Evolutionary conservation across 2,329 filamentous ascomycete genomes (phyloP).

Genomic region (Colletotrichum scovillei): DNA sequence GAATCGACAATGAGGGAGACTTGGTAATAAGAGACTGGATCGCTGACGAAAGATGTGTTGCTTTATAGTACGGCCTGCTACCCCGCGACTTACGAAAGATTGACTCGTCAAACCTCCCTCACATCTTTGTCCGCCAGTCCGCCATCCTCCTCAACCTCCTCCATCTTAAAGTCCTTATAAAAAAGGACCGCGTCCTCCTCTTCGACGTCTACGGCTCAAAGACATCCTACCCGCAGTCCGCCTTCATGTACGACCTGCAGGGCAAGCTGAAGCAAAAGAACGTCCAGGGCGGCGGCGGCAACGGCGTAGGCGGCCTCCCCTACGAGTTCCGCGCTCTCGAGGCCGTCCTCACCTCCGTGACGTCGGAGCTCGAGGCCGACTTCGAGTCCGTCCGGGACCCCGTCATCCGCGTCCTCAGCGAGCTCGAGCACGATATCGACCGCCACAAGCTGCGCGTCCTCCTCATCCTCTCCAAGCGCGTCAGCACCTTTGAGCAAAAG

Average conservation of each 20-base stretch:
- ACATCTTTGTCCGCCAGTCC: conserved; percentile 92
- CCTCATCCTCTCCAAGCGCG: conserved; percentile 92
- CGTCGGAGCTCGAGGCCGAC: conserved; percentile 89
- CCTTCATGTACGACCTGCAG: conserved; percentile 98
- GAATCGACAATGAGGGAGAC: background rate
- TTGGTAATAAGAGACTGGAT: background rate
- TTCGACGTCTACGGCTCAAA: conserved; percentile 97
- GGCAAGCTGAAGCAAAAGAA: conserved; percentile 89
- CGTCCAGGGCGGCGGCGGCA: conserved; percentile 52
- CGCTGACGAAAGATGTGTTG: background rate
- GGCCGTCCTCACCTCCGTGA: conserved; percentile 93
- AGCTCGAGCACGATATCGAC: conserved; percentile 96
- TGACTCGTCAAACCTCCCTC: conserved; percentile 93
- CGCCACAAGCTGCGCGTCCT: conserved; percentile 91
- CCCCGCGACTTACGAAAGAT: conserved; percentile 97
- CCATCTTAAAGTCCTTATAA: conserved; percentile 96
- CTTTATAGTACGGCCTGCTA: conserved; percentile 82
- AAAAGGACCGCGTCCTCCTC: conserved; percentile 91
- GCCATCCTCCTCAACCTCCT: conserved; percentile 95
- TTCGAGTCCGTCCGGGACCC: conserved; percentile 95
- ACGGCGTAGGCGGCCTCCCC: conserved; percentile 72
- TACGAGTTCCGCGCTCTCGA: conserved; percentile 98
- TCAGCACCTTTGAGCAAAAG: conserved; percentile 98
- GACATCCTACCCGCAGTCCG: conserved; percentile 92
- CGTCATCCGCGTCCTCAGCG: conserved; percentile 86